Percentiles rank a stretch among this genome's conserved stretches.
These are phyloP conservation scores for Penicillium macrosclerotiorum DNA, from an alignment of 495 filamentous ascomycete species.

Conservation along the genomic window DNA sequence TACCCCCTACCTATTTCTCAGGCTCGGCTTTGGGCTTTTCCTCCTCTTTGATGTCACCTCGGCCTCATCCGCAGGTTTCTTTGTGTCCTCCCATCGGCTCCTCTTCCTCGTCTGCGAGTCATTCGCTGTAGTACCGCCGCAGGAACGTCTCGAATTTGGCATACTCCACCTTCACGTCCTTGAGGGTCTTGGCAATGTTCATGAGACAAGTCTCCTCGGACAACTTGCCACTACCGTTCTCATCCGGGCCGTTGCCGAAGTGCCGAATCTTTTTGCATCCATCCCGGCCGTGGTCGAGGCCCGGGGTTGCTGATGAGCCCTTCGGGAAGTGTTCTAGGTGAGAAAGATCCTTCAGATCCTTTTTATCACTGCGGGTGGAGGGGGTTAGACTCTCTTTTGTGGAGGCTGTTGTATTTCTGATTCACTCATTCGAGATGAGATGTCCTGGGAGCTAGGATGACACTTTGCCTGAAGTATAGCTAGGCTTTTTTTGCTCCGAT, in stretches of 20 bases:
- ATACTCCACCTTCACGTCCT: conserved; percentile 72
- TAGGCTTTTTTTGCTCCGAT: too few species aligned
- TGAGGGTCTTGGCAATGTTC: conserved; percentile 67
- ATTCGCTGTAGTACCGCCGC: conserved; percentile 65
- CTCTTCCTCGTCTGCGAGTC: conserved; percentile 17
- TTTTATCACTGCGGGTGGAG: conserved; percentile 54
- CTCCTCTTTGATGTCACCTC: conserved; percentile 8
- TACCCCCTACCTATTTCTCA: conserved; percentile 22
- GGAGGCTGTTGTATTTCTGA: too few species aligned
- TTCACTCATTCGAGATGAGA: too few species aligned
- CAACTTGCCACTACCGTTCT: conserved; percentile 63
- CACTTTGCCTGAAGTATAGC: too few species aligned
- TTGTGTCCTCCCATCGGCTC: conserved; percentile 14
- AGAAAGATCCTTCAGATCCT: conserved; percentile 71
- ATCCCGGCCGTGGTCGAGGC: conserved; percentile 87
- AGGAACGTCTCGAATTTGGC: conserved; percentile 68
- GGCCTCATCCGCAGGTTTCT: conserved; percentile 7
- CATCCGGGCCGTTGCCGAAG: conserved; percentile 75
- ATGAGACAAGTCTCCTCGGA: conserved; percentile 64
- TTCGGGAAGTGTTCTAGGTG: conserved; percentile 92
- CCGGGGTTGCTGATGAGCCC: conserved; percentile 95
- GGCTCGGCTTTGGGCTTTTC: conserved; percentile 9
- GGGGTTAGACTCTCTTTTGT: too few species aligned
- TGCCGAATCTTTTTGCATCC: conserved; percentile 95
- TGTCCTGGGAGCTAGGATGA: too few species aligned